Conservation (phyloP, 306 rosid species). For the Quercus ilex region DNA sequence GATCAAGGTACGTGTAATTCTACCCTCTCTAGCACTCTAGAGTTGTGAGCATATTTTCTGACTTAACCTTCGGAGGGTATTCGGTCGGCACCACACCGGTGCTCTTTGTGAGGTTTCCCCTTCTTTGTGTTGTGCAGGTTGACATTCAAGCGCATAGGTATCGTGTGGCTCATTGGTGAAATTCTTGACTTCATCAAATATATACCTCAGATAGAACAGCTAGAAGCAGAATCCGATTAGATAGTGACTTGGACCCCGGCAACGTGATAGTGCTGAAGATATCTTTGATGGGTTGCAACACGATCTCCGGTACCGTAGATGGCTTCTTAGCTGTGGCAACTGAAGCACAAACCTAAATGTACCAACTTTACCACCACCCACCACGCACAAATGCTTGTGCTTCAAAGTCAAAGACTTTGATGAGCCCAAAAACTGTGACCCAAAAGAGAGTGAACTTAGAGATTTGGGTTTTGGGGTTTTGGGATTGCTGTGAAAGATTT, state of each 20-base stretch:
- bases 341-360: slow-evolving; percentile 51
- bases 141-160: too few relatives aligned
- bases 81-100: too few relatives aligned
- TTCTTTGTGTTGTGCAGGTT: too few relatives aligned
- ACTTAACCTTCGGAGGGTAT: too few relatives aligned
- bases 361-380: slow-evolving; percentile 30
- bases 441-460: slow-evolving; percentile 42
- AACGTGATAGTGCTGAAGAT: slow-evolving; percentile 74
- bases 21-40: too few relatives aligned
- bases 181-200: too few relatives aligned
- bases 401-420: slow-evolving; percentile 46
- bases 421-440: slow-evolving; percentile 44
- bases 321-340: slow-evolving; percentile 74
- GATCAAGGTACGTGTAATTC: too few relatives aligned
- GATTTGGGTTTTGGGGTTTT: slow-evolving; percentile 53
- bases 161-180: too few relatives aligned
- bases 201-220: slow-evolving; percentile 99
- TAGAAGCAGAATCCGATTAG: slow-evolving; percentile 88
- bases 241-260: slow-evolving; percentile 96
- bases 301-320: slow-evolving; percentile 74
- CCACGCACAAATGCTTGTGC: slow-evolving; percentile 25
- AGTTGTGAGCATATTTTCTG: too few relatives aligned
- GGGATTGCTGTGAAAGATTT: slow-evolving; percentile 38
- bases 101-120: too few relatives aligned
- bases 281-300: slow-evolving; percentile 83